Base-by-base conservation (phyloP, 495 filamentous ascomycete genomes). In the Aspergillus saccharolyticus region DNA sequence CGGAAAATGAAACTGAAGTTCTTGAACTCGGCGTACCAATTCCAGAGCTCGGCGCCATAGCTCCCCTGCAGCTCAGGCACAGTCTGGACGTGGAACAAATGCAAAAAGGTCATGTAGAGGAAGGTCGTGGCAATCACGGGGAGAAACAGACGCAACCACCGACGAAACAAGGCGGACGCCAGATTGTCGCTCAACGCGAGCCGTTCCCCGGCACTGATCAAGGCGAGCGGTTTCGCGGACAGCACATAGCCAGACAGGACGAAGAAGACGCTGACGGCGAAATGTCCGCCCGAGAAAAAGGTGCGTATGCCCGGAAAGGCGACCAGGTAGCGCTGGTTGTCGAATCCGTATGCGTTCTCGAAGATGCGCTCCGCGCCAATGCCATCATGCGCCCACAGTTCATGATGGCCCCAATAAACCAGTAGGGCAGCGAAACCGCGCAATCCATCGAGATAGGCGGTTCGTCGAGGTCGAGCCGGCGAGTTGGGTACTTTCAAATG, bases 241-340 rank as follows among this genome's bases (percentile, higher is more conserved):
- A 85, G 68, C 24, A 78, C 81, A 53, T 79, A 83, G 44, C 83
- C 83, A 3, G 80, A 83, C 18, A 86, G 78, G 56, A 83, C 75
- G 69, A 83, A 85, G 71, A 86, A 85, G 49, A 71, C 67, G 39
- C 79, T 74, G n/a, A 84, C 81, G 42, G 80, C 78, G 44, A 73
- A 75, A 61, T 80, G 78, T 0, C 78, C 79, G 15, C 79, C 80
- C 9, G 66, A 62, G 65, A 69, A 81, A 63, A 71, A 74, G 62
- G 52, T 78, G 63, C 60, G 64, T 1, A 70, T 46, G 30, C 66
- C 64, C 61, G 80, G 74, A 25, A 81, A 75, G 28, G 71, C 70
- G 25, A 54, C 62, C 25, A 73, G 64, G 55, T 70, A 64, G 45
- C 68, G 63, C 4, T 62, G 46, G 9, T 55, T 50, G 2, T 71